Evolutionary conservation across 202 grass and related monocot species (phyloP).

Genomic region (Zizania palustris): DNA sequence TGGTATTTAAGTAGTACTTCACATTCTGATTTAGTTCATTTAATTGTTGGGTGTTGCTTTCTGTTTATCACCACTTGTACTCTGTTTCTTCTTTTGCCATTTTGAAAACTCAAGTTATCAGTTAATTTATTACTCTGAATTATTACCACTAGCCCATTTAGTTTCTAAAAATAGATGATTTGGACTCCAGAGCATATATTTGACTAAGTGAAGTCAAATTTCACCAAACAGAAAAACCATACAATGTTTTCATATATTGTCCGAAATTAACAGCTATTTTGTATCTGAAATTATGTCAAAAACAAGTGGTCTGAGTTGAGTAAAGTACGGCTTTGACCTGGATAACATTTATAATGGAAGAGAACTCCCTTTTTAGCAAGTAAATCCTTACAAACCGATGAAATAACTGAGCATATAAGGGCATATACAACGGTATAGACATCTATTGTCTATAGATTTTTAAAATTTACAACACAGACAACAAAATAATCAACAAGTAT

Average conservation of each 20-base stretch:
- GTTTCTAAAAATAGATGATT: background rate
- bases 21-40: background rate
- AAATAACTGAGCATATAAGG: constrained; percentile 4
- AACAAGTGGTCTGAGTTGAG: too few relatives aligned
- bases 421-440: too few relatives aligned
- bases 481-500: too few relatives aligned
- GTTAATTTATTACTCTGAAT: too few relatives aligned
- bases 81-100: background rate
- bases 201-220: background rate
- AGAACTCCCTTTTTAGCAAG: too few relatives aligned
- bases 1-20: constrained; percentile 15
- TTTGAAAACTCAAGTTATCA: constrained; percentile 2
- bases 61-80: constrained; percentile 5
- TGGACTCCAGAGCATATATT: background rate
- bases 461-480: too few relatives aligned
- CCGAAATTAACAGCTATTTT: too few relatives aligned
- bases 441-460: too few relatives aligned
- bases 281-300: too few relatives aligned
- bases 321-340: too few relatives aligned
- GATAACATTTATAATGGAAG: too few relatives aligned
- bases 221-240: background rate
- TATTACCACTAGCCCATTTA: background rate
- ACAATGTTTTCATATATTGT: constrained; percentile 11
- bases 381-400: too few relatives aligned
- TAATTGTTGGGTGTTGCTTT: background rate